Conservation (phyloP, 176 grass and related monocot genomes). For the Miscanthus lutarioriparius region DNA sequence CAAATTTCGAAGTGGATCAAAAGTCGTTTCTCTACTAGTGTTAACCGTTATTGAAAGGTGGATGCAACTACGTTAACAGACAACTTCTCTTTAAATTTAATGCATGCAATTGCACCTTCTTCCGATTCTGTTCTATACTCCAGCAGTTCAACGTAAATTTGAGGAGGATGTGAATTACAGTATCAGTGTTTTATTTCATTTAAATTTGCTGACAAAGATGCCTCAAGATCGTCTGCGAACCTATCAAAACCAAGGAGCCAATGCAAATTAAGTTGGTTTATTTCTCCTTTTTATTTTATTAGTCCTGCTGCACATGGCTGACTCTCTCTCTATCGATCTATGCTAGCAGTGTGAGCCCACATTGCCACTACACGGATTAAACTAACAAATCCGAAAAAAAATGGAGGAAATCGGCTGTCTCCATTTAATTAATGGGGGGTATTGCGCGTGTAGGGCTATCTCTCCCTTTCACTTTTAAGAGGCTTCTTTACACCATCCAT, state of each 20-base stretch:
- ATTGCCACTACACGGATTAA: constrained; percentile 12
- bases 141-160: background rate
- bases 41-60: background rate
- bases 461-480: constrained; percentile 78
- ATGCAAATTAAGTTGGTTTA: background rate
- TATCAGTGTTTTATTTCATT: background rate
- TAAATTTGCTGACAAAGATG: constrained; percentile 37
- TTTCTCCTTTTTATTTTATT: constrained; percentile 13
- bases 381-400: constrained; percentile 23
- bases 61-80: background rate
- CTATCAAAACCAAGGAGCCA: constrained; percentile 5
- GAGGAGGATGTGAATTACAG: background rate
- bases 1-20: no score
- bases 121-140: background rate
- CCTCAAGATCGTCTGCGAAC: background rate
- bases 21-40: no score
- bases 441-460: constrained; percentile 45
- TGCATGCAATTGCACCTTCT: background rate
- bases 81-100: background rate
- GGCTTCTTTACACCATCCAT: constrained; percentile 40
- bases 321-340: background rate
- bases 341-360: constrained; percentile 1
- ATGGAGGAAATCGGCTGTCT: constrained; percentile 31
- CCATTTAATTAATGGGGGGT: constrained; percentile 38
- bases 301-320: constrained; percentile 26